Conservation (phyloP, 1,139 yeast species). For the Candida labiduridarum region DNA sequence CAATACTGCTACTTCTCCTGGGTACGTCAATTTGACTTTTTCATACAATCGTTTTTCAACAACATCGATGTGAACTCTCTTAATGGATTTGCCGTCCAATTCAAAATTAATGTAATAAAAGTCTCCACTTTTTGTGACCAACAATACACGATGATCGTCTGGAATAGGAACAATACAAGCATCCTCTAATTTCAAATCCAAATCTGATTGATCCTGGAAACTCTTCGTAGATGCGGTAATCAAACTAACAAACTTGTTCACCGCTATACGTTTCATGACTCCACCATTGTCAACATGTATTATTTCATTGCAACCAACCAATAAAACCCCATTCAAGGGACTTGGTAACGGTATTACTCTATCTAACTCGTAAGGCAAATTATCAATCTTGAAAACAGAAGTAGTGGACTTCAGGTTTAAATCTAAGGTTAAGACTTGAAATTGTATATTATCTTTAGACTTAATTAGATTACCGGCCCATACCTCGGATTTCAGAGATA, state of each 20-base stretch:
- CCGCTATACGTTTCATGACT: conserved; percentile 63
- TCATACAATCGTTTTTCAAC: conserved; percentile 26
- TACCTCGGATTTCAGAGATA: conserved; percentile 62
- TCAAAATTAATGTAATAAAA: conserved; percentile 55
- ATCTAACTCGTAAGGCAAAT: conserved; percentile 76
- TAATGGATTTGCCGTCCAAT: conserved; percentile 49
- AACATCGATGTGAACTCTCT: conserved; percentile 33
- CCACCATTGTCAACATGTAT: conserved; percentile 86
- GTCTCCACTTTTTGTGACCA: conserved; percentile 55
- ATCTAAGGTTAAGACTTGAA: conserved; percentile 68
- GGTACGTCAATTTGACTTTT: conserved; percentile 26
- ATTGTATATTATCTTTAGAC: conserved; percentile 63
- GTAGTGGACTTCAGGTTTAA: conserved; percentile 64
- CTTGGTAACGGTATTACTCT: conserved; percentile 61
- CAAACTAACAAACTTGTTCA: conserved; percentile 57
- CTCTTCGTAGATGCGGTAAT: conserved; percentile 52
- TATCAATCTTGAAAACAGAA: conserved; percentile 61
- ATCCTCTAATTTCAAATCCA: conserved; percentile 62
- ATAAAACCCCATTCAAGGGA: conserved; percentile 72
- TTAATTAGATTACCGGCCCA: conserved; percentile 77
- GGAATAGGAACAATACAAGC: conserved; percentile 51
- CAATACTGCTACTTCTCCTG: conserved; percentile 37
- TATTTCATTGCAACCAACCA: conserved; percentile 77
- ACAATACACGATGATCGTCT: conserved; percentile 51
- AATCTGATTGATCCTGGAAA: conserved; percentile 53